These are phyloP conservation scores for Coemansia sp. DNA, from an alignment of 192 early-diverging fungal genomes.

Conservation along the genomic window DNA sequence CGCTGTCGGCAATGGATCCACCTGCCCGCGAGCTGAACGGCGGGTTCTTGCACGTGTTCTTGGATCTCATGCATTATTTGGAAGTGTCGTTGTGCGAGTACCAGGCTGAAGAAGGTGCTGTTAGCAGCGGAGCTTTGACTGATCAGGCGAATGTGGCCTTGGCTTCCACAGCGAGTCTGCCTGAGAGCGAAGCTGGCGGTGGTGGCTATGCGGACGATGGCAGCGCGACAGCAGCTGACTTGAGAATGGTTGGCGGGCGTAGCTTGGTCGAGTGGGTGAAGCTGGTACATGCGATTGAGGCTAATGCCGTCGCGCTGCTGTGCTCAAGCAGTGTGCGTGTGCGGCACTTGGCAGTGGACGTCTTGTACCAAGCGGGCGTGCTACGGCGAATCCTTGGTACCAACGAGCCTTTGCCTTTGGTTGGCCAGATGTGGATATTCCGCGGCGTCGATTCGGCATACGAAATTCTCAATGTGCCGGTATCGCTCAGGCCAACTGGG, in stretches of 20 bases:
- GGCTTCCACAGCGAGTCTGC: neutral
- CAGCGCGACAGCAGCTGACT: neutral
- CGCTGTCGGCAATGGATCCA: neutral
- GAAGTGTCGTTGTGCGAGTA: conserved; percentile 38
- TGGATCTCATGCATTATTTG: conserved; percentile 65
- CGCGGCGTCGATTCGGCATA: conserved; percentile 36
- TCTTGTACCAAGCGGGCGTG: conserved; percentile 44
- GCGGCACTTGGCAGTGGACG: conserved; percentile 37
- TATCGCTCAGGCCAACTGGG: conserved; percentile 14
- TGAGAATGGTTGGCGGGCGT: conserved; percentile 20
- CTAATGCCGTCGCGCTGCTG: conserved; percentile 42
- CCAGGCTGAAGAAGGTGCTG: conserved; percentile 10
- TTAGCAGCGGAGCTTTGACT: neutral
- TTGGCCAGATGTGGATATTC: conserved; percentile 33
- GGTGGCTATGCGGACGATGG: neutral
- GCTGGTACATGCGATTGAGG: conserved; percentile 45
- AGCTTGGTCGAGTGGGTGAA: conserved; percentile 36
- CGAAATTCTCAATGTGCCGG: conserved; percentile 45
- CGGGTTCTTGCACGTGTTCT: conserved; percentile 69
- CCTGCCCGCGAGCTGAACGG: conserved; percentile 40
- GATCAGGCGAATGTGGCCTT: neutral
- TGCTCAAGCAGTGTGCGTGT: conserved; percentile 49
- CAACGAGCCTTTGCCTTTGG: conserved; percentile 26
- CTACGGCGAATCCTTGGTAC: conserved; percentile 36
- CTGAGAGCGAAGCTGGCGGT: conserved; percentile 4